These are phyloP conservation scores for Calocybe gambosa DNA, from an alignment of 1,284 basidiomycete species.

Conservation along the genomic window DNA sequence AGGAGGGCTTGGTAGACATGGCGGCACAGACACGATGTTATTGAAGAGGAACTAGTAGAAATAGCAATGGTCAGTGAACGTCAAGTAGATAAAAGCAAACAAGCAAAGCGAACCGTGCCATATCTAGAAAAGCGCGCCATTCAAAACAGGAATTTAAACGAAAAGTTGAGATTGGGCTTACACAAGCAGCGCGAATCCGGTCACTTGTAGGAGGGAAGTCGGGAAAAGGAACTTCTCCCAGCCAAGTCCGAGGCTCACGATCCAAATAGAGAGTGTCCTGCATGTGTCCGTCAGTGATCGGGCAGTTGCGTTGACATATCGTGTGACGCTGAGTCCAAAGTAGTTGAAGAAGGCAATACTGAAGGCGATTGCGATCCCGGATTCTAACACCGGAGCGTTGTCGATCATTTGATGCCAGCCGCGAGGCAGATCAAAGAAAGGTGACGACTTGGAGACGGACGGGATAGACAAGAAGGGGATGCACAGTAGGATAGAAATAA, in stretches of 20 bases:
- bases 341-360: slow-evolving; percentile 95
- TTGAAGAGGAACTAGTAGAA: slow-evolving; percentile 69
- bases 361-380: slow-evolving; percentile 73
- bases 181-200: slow-evolving; percentile 89
- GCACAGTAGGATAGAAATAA: slow-evolving; percentile 67
- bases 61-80: slow-evolving; percentile 7
- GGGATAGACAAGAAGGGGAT: slow-evolving; percentile 69
- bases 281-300: slow-evolving; percentile 93
- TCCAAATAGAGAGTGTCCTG: slow-evolving; percentile 90
- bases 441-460: slow-evolving; percentile 47
- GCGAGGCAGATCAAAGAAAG: slow-evolving; percentile 88
- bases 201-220: slow-evolving; percentile 79
- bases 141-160: slow-evolving; percentile 1
- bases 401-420: slow-evolving; percentile 88
- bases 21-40: slow-evolving; percentile 58
- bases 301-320: slow-evolving; percentile 84
- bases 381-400: slow-evolving; percentile 73
- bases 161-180: slow-evolving; percentile 36
- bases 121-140: slow-evolving; percentile 32
- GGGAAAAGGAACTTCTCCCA: slow-evolving; percentile 90
- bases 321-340: slow-evolving; percentile 90
- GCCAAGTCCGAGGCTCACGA: slow-evolving; percentile 79
- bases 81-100: slow-evolving; percentile 9
- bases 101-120: slow-evolving; percentile 44
- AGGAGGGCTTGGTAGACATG: slow-evolving; percentile 45